A percentile compares a stretch with the other conserved stretches of the same genome.
Conservation (phyloP, 2,329 filamentous ascomycete genomes). For the Cercospora berteroae region DNA sequence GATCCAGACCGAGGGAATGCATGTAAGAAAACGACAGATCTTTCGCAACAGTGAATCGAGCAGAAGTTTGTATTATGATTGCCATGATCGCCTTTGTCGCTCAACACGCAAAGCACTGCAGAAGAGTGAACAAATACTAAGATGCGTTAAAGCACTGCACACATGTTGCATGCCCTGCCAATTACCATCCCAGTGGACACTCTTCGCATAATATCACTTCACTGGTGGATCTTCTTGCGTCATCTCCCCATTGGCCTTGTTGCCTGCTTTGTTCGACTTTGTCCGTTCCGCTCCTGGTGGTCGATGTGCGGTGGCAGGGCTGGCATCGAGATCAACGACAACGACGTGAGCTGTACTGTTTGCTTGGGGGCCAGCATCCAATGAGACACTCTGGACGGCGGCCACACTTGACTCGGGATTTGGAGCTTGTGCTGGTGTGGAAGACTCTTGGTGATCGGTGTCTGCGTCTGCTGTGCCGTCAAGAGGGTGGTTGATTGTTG, state of each 20-base stretch:
- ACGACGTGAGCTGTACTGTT: background rate
- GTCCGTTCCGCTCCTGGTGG: constrained; percentile 5
- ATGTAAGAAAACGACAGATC: background rate
- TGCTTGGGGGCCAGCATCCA: background rate
- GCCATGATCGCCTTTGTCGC: background rate
- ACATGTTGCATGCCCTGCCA: background rate
- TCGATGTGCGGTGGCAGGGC: constrained; percentile 3
- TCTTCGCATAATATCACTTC: background rate
- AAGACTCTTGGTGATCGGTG: background rate
- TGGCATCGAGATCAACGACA: constrained; percentile 9
- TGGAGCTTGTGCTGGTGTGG: background rate
- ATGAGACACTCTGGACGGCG: background rate
- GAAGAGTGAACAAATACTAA: background rate
- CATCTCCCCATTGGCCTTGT: constrained; percentile 1
- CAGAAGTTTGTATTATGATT: background rate
- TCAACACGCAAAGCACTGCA: background rate
- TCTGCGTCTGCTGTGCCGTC: background rate
- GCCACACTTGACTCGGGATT: background rate
- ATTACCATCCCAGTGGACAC: background rate
- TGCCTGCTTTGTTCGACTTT: constrained; percentile 3
- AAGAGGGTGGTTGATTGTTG: background rate
- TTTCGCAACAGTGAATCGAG: background rate
- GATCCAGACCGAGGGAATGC: background rate
- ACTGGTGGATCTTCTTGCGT: background rate
- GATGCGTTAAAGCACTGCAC: background rate